Conservation (phyloP, 139 green algal species). For the Picochlorum sp. region DNA sequence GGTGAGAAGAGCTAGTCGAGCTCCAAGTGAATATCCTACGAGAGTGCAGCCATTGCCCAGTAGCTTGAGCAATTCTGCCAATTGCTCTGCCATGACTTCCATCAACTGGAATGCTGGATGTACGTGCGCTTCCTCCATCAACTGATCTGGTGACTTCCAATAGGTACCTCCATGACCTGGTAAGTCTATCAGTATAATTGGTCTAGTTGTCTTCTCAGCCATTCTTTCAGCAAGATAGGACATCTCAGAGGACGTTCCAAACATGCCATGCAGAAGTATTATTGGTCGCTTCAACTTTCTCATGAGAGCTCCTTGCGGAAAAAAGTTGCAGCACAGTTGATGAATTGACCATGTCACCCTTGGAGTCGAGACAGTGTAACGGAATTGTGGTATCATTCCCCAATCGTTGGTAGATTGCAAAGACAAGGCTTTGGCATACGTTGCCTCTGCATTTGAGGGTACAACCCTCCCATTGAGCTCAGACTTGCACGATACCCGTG, state of each 20-base stretch:
- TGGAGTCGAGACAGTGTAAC: background rate
- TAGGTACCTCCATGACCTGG: conserved; percentile 59
- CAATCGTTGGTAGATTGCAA: background rate
- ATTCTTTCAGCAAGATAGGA: background rate
- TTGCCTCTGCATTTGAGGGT: too few species aligned
- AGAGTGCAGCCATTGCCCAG: conserved; percentile 13
- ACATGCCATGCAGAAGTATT: conserved; percentile 79
- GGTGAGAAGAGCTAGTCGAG: conserved; percentile 49
- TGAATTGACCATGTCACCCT: background rate
- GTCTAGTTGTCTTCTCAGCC: background rate
- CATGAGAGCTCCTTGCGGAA: too few species aligned
- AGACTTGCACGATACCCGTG: background rate
- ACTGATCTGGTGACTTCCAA: background rate
- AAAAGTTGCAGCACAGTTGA: too few species aligned
- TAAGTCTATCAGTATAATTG: conserved; percentile 49
- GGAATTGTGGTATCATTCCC: too few species aligned
- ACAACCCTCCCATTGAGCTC: background rate
- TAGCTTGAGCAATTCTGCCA: background rate
- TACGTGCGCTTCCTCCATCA: background rate
- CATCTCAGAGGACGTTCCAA: conserved; percentile 48
- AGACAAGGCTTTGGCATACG: background rate
- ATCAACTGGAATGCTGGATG: background rate
- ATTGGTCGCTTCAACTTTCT: too few species aligned
- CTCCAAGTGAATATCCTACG: conserved; percentile 78
- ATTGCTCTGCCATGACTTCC: background rate